These are phyloP conservation scores for Peniophora sp. DNA, from an alignment of 1,284 basidiomycete genomes.

Conservation along the genomic window DNA sequence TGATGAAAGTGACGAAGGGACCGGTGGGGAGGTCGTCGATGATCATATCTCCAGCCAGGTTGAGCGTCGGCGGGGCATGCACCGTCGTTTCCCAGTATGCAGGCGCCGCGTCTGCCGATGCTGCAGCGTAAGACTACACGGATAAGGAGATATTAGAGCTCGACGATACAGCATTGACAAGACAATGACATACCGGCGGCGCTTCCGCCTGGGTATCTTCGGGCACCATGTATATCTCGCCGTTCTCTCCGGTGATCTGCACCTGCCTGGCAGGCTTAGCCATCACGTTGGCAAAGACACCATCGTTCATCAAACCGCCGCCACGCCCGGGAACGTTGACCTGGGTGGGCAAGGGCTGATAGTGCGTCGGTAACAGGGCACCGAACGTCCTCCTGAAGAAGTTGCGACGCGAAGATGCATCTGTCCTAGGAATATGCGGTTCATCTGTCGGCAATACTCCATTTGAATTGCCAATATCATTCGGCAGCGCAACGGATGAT, in stretches of 20 bases:
- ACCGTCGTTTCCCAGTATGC: conserved; percentile 98
- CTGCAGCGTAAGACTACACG: conserved; percentile 75
- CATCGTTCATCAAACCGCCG: conserved; percentile 83
- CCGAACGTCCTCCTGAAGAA: conserved; percentile 60
- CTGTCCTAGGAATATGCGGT: conserved; percentile 27
- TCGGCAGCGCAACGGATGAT: conserved; percentile 52
- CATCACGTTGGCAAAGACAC: conserved; percentile 92
- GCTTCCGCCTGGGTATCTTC: conserved; percentile 78
- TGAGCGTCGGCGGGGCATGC: conserved; percentile 55
- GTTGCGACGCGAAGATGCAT: conserved; percentile 28
- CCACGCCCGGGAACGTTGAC: conserved; percentile 35
- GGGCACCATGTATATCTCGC: conserved; percentile 60
- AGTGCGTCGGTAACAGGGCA: conserved; percentile 68
- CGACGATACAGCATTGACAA: neutral
- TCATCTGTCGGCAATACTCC: conserved; percentile 61
- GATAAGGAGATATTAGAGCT: conserved; percentile 1
- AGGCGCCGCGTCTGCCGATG: conserved; percentile 87
- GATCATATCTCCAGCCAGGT: conserved; percentile 55
- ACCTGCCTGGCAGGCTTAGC: conserved; percentile 70
- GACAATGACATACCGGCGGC: conserved; percentile 62
- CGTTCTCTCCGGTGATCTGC: conserved; percentile 43
- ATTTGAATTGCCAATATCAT: conserved; percentile 69
- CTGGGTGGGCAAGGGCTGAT: conserved; percentile 48
- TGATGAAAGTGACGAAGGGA: conserved; percentile 59
- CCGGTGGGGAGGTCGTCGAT: conserved; percentile 73